A percentile compares a stretch with the other conserved stretches of the same genome.
Evolutionary conservation across 2,329 filamentous ascomycete species (phyloP).

Genomic region (Macrophomina phaseolina): DNA sequence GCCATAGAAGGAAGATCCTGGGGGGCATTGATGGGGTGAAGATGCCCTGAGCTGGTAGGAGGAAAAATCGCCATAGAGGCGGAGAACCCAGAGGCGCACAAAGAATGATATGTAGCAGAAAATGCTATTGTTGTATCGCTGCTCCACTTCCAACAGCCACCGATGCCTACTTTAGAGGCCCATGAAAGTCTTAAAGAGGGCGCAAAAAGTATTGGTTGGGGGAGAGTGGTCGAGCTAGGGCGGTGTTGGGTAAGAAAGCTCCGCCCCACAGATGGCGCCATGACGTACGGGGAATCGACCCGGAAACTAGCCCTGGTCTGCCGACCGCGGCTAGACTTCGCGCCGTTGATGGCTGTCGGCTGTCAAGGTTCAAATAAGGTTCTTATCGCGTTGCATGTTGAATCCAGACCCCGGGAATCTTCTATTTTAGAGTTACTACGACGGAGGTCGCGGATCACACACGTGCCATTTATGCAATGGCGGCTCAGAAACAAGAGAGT

Average conservation of each 20-base stretch:
- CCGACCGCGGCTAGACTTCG: not conserved
- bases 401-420: not conserved
- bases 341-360: not conserved
- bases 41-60: too few species aligned
- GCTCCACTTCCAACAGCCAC: too few species aligned
- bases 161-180: too few species aligned
- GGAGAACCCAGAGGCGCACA: too few species aligned
- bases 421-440: not conserved
- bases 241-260: not conserved
- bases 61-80: too few species aligned
- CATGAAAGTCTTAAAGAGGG: too few species aligned
- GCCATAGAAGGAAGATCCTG: too few species aligned
- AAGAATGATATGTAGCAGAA: too few species aligned
- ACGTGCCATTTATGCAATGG: not conserved
- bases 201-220: not conserved
- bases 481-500: not conserved
- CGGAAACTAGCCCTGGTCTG: not conserved
- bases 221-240: not conserved
- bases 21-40: too few species aligned
- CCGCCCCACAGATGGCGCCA: not conserved
- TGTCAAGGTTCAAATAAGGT: constrained; percentile 5
- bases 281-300: not conserved
- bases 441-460: constrained; percentile 2
- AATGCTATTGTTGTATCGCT: too few species aligned
- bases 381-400: constrained; percentile 1